Conservation (phyloP, 2,329 filamentous ascomycete species). For the Colletotrichum tropicicola region DNA sequence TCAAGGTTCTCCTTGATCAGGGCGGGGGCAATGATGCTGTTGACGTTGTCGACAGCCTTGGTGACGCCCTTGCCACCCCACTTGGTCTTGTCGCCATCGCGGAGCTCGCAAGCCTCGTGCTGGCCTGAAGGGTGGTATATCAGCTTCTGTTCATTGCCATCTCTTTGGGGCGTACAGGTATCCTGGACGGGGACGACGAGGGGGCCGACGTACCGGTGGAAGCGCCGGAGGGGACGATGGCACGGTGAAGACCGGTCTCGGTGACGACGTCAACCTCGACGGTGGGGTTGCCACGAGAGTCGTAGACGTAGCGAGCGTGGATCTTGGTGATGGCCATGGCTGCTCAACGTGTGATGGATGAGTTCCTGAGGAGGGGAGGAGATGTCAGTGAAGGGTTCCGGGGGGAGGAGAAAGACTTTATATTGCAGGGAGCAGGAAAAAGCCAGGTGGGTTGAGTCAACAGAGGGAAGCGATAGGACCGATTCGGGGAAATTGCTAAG, state of each 20-base stretch:
- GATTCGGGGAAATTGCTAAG: constrained; percentile 30
- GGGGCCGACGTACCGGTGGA: constrained; percentile 88
- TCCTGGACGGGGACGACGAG: constrained; percentile 29
- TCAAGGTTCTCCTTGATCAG: constrained; percentile 85
- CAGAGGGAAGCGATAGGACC: constrained; percentile 27
- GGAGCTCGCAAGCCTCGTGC: constrained; percentile 91
- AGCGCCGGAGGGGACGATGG: constrained; percentile 92
- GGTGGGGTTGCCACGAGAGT: constrained; percentile 98
- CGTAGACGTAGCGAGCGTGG: constrained; percentile 95
- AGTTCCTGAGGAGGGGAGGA: constrained; percentile 6
- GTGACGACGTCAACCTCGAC: constrained; percentile 95
- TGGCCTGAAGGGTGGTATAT: constrained; percentile 65
- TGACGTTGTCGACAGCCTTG: constrained; percentile 89
- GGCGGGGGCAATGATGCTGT: constrained; percentile 80
- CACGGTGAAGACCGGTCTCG: constrained; percentile 91
- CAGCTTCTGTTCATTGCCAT: constrained; percentile 38
- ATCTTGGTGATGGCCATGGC: constrained; percentile 92
- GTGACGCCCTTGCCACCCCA: constrained; percentile 89
- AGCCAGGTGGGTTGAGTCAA: constrained; percentile 30
- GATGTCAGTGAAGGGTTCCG: constrained; percentile 5
- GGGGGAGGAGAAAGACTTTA: constrained; percentile 26
- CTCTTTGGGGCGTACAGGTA: background rate
- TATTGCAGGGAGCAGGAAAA: constrained; percentile 20
- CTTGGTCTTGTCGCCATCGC: constrained; percentile 87
- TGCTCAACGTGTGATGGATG: constrained; percentile 45